Conservation (phyloP, 805 yeast genomes). For the Danielozyma ontarioensis region DNA sequence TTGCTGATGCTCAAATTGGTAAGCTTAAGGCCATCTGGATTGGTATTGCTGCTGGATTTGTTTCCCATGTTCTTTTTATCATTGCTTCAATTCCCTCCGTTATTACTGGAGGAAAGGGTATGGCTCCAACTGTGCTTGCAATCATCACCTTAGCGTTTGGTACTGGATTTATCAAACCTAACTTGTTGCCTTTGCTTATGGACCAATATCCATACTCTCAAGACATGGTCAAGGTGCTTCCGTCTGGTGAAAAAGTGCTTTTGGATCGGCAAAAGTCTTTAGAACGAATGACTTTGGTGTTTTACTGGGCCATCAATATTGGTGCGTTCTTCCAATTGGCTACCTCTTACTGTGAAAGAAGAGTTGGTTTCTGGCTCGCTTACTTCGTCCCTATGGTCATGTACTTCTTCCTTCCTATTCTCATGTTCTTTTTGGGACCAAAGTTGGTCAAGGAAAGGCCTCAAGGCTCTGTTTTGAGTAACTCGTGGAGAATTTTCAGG, state of each 20-base stretch:
- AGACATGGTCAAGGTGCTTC: slow-evolving; percentile 52
- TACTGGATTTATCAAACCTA: slow-evolving; percentile 53
- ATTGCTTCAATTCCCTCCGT: slow-evolving; percentile 44
- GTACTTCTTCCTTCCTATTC: slow-evolving; percentile 6
- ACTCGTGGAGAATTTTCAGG: slow-evolving; percentile 34
- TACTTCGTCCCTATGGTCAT: slow-evolving; percentile 38
- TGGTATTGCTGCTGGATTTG: slow-evolving; percentile 43
- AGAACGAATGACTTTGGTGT: slow-evolving; percentile 34
- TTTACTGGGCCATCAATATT: slow-evolving; percentile 52
- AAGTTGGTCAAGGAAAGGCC: slow-evolving; percentile 27
- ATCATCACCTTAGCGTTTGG: slow-evolving; percentile 38
- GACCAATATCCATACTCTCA: slow-evolving; percentile 51
- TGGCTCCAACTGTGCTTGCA: slow-evolving; percentile 39
- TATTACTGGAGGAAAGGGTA: slow-evolving; percentile 23
- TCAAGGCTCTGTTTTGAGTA: slow-evolving; percentile 44
- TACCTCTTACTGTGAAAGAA: slow-evolving; percentile 46
- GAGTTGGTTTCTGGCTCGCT: slow-evolving; percentile 52
- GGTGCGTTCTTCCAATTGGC: slow-evolving; percentile 52
- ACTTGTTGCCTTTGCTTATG: slow-evolving; percentile 43
- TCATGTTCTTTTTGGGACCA: slow-evolving; percentile 4
- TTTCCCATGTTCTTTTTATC: slow-evolving; percentile 44
- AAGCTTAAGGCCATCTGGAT: slow-evolving; percentile 45
- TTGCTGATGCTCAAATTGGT: slow-evolving; percentile 47
- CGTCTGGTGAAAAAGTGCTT: slow-evolving; percentile 63
- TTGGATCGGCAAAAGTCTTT: slow-evolving; percentile 41